Evolutionary conservation across 2,329 filamentous ascomycete species (phyloP).

Genomic region (Thelonectria rubi): DNA sequence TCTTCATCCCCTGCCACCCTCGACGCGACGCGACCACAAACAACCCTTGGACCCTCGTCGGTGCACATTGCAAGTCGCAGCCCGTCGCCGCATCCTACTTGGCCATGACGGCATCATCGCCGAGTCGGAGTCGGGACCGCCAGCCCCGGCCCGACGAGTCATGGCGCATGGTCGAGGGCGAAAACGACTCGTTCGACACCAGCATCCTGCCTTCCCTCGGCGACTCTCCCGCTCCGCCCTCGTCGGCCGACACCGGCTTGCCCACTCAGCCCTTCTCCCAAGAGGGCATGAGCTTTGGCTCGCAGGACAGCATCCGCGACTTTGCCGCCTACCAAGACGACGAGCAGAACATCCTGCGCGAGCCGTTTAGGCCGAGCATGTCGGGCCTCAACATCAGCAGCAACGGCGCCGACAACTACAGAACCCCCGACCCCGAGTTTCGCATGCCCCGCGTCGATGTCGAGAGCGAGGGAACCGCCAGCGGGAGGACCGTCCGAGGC

Average conservation of each 20-base stretch:
- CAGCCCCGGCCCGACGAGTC: slow-evolving; percentile 58
- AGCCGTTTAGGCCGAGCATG: slow-evolving; percentile 65
- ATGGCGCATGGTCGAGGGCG: slow-evolving; percentile 69
- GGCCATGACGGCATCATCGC: slow-evolving; percentile 35
- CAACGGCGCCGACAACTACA: slow-evolving; percentile 37
- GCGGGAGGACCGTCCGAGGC: slow-evolving; percentile 47
- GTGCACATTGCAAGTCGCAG: neutral
- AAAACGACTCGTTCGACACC: slow-evolving; percentile 69
- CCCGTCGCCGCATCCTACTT: neutral
- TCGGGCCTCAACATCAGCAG: slow-evolving; percentile 48
- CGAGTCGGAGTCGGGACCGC: slow-evolving; percentile 35
- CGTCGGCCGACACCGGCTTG: slow-evolving; percentile 44
- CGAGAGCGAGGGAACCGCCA: slow-evolving; percentile 49
- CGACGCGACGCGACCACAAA: slow-evolving; percentile 11
- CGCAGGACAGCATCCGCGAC: slow-evolving; percentile 65
- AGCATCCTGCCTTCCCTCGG: slow-evolving; percentile 58
- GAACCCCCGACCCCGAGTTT: slow-evolving; percentile 60
- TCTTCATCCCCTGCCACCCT: slow-evolving; percentile 6
- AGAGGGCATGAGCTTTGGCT: slow-evolving; percentile 53
- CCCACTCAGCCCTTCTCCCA: slow-evolving; percentile 60
- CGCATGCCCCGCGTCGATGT: slow-evolving; percentile 61
- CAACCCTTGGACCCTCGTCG: neutral
- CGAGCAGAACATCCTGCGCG: slow-evolving; percentile 62
- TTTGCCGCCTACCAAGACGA: slow-evolving; percentile 64
- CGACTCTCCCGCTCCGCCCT: slow-evolving; percentile 50